Evolutionary conservation across 108 stramenopile species (phyloP).

Genomic region (Ochromonas danica): DNA sequence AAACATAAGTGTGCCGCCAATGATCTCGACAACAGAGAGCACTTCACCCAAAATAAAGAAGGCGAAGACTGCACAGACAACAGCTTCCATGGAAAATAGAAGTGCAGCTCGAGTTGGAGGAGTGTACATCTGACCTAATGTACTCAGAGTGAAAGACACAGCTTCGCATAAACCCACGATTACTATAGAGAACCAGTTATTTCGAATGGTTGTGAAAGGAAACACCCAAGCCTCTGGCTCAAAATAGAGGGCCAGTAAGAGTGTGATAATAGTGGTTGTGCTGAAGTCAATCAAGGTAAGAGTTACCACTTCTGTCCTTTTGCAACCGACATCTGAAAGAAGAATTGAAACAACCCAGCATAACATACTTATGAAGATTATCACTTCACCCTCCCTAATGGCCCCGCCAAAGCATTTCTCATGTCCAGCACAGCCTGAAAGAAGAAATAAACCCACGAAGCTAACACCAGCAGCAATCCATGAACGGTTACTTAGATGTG

Average conservation of each 20-base stretch:
- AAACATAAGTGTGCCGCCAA: slow-evolving; percentile 7
- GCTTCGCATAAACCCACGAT: slow-evolving; percentile 21
- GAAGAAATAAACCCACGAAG: slow-evolving; percentile 5
- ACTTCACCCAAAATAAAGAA: slow-evolving; percentile 11
- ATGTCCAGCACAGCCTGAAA: slow-evolving; percentile 2
- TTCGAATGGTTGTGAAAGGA: background rate
- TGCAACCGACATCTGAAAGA: background rate
- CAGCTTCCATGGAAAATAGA: background rate
- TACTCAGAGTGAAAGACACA: slow-evolving; percentile 2
- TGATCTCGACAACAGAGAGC: slow-evolving; percentile 11
- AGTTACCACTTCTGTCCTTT: background rate
- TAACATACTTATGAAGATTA: slow-evolving; percentile 27
- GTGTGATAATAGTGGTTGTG: background rate
- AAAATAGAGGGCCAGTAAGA: background rate
- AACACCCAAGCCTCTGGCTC: background rate
- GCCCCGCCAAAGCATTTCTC: background rate
- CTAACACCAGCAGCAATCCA: background rate
- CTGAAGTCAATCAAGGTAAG: background rate
- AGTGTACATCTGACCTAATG: slow-evolving; percentile 30
- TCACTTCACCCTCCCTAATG: slow-evolving; percentile 3
- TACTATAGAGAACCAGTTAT: slow-evolving; percentile 1
- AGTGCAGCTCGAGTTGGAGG: slow-evolving; percentile 20
- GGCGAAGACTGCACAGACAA: background rate
- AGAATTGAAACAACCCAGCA: background rate
- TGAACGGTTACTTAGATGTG: background rate